These are phyloP conservation scores for Obba rivulosa DNA, from an alignment of 768 basidiomycete species.

Conservation along the genomic window DNA sequence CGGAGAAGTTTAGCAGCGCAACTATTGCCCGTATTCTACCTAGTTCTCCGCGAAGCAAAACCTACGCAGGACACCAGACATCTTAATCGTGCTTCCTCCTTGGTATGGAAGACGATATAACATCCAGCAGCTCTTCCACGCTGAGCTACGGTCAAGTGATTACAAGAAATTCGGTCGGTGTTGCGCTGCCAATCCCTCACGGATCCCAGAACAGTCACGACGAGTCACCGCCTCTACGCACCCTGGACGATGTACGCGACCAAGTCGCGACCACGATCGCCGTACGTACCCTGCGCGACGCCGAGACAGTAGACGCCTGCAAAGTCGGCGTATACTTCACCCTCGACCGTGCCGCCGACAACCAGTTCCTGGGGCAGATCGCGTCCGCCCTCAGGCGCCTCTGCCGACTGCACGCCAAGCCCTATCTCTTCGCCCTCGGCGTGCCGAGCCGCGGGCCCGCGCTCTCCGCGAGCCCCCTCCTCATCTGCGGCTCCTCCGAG, in stretches of 20 bases:
- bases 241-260: conserved; percentile 54
- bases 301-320: conserved; percentile 45
- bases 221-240: conserved; percentile 15
- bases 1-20: too few species aligned
- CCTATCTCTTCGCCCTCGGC: conserved; percentile 12
- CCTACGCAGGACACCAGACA: too few species aligned
- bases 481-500: conserved; percentile 52
- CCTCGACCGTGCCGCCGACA: conserved; percentile 52
- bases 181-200: not conserved
- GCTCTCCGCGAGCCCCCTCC: conserved; percentile 35
- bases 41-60: too few species aligned
- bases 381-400: conserved; percentile 41
- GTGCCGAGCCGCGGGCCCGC: not conserved
- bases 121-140: conserved; percentile 1
- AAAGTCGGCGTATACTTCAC: conserved; percentile 57
- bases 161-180: not conserved
- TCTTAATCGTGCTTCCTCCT: too few species aligned
- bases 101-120: not conserved
- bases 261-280: conserved; percentile 58
- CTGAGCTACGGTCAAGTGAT: conserved; percentile 4
- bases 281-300: conserved; percentile 45
- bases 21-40: too few species aligned
- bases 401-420: conserved; percentile 19
- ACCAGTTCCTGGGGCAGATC: conserved; percentile 50
- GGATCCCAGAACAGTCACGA: not conserved